A percentile compares a stretch with the other conserved stretches of the same genome.
These are phyloP conservation scores for Fusarium sp. DNA, from an alignment of 2,329 filamentous ascomycete species.

Conservation along the genomic window DNA sequence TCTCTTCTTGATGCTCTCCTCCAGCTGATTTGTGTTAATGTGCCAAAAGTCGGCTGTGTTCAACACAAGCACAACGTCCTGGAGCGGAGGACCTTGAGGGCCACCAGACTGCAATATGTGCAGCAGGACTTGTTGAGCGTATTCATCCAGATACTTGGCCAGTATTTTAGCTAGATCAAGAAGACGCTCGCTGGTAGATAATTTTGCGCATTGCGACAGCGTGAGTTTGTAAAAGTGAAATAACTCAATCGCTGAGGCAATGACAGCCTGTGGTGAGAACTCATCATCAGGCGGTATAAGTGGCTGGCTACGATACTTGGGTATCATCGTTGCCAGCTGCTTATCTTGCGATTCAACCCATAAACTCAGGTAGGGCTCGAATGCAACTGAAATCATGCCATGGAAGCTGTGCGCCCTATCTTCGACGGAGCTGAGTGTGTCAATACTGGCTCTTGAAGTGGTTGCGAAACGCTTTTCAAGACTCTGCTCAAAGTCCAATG, in stretches of 20 bases:
- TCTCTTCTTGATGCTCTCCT: conserved; percentile 92
- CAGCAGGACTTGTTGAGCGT: conserved; percentile 91
- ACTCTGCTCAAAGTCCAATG: conserved; percentile 94
- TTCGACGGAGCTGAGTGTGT: conserved; percentile 85
- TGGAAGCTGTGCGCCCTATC: conserved; percentile 83
- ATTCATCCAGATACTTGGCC: conserved; percentile 93
- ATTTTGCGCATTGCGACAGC: conserved; percentile 92
- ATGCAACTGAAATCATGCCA: conserved; percentile 93
- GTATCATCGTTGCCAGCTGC: conserved; percentile 84
- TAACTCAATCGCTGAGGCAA: conserved; percentile 92
- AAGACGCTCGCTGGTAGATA: conserved; percentile 89
- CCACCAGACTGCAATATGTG: conserved; percentile 72
- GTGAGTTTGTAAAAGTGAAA: conserved; percentile 97
- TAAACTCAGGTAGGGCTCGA: conserved; percentile 94
- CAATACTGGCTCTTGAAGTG: conserved; percentile 82
- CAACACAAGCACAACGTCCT: conserved; percentile 86
- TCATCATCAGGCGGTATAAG: conserved; percentile 88
- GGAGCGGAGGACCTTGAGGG: conserved; percentile 66
- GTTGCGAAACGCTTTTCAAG: conserved; percentile 86
- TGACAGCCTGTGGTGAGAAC: conserved; percentile 89
- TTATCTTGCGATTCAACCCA: conserved; percentile 98
- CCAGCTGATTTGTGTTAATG: conserved; percentile 88
- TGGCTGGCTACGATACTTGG: conserved; percentile 86
- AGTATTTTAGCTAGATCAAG: conserved; percentile 87
- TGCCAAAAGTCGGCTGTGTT: conserved; percentile 99